Conservation (phyloP, 2,329 filamentous ascomycete genomes). For the Trichoderma sp. region DNA sequence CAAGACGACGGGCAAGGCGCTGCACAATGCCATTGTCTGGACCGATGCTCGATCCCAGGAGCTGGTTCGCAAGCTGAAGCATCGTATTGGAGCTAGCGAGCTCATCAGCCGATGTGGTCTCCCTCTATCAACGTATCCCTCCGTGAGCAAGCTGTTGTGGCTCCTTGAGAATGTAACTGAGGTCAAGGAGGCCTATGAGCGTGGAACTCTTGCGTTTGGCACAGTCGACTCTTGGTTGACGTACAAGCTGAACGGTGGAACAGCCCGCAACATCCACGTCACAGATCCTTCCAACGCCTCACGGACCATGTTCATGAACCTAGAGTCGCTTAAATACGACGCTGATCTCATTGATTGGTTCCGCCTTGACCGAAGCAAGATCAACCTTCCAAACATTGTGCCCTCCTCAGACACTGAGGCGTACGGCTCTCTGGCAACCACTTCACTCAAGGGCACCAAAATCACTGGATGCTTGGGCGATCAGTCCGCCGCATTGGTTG, state of each 20-base stretch:
- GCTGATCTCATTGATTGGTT: constrained; percentile 73
- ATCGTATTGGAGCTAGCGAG: constrained; percentile 62
- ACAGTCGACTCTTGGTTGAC: constrained; percentile 80
- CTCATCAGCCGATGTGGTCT: constrained; percentile 69
- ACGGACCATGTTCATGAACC: constrained; percentile 84
- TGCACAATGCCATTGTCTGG: constrained; percentile 83
- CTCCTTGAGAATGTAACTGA: constrained; percentile 65
- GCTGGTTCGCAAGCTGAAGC: constrained; percentile 71
- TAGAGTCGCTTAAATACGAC: constrained; percentile 73
- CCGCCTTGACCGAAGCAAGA: constrained; percentile 64
- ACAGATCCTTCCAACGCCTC: constrained; percentile 83
- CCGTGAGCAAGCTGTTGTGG: constrained; percentile 76
- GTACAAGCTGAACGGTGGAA: constrained; percentile 74
- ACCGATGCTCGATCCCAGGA: constrained; percentile 74
- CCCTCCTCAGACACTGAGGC: constrained; percentile 67
- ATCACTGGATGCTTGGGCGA: constrained; percentile 80
- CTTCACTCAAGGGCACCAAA: constrained; percentile 61
- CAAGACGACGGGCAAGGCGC: constrained; percentile 68
- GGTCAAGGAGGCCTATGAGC: constrained; percentile 69
- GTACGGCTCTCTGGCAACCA: constrained; percentile 63
- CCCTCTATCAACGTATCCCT: constrained; percentile 79
- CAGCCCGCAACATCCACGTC: constrained; percentile 63
- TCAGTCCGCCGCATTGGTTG: constrained; percentile 77
- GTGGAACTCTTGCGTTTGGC: constrained; percentile 70
- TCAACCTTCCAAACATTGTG: constrained; percentile 73